Percentiles rank a stretch among this genome's conserved stretches.
These are phyloP conservation scores for Kernera saxatilis DNA, from an alignment of 345 rosid species.

Conservation along the genomic window DNA sequence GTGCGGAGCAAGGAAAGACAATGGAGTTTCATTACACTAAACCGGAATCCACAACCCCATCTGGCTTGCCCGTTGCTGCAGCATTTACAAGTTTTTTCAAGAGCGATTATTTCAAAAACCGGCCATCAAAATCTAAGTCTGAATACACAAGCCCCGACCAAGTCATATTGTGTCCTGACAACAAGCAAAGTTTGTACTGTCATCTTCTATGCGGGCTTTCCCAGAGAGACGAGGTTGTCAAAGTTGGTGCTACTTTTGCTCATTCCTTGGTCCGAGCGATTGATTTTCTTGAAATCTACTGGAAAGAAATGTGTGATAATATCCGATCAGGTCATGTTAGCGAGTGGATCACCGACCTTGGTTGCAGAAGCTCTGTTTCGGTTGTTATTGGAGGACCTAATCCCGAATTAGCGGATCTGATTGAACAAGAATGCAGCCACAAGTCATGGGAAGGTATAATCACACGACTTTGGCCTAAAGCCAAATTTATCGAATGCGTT, in stretches of 20 bases:
- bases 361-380: background rate
- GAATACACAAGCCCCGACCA: background rate
- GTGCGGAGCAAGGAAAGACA: background rate
- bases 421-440: background rate
- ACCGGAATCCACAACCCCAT: background rate
- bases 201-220: background rate
- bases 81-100: background rate
- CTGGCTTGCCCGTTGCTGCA: background rate
- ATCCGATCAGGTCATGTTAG: background rate
- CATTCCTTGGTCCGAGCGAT: background rate
- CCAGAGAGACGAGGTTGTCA: background rate
- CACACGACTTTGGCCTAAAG: background rate
- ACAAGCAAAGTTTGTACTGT: background rate
- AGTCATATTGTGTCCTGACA: background rate
- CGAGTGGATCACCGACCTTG: background rate
- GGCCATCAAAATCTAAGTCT: background rate
- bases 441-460: slow-evolving; percentile 2
- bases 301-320: background rate
- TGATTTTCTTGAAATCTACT: background rate
- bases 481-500: background rate
- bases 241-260: background rate
- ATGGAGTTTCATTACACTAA: background rate
- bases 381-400: background rate
- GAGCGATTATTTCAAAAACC: background rate
- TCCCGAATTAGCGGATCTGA: background rate